These are phyloP conservation scores for Termitomyces bulborhizus DNA, from an alignment of 768 basidiomycete species.

Conservation along the genomic window DNA sequence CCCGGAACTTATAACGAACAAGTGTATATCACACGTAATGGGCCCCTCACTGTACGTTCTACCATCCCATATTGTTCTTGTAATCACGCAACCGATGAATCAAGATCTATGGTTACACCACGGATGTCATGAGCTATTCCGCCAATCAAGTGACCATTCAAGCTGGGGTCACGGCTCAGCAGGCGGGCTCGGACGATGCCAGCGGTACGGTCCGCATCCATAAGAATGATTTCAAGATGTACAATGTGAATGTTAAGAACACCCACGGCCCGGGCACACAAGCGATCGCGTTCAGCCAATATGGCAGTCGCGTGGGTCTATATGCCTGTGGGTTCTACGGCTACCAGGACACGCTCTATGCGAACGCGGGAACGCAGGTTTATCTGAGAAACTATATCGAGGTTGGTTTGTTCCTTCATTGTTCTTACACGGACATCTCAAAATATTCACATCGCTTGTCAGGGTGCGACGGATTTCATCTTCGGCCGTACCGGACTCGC, in stretches of 20 bases:
- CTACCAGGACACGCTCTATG: conserved; percentile 42
- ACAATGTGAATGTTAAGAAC: conserved; percentile 46
- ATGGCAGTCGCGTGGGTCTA: conserved; percentile 37
- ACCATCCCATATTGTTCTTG: not conserved
- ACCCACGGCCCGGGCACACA: conserved; percentile 37
- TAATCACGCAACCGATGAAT: not conserved
- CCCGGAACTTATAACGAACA: conserved; percentile 42
- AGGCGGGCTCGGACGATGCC: conserved; percentile 39
- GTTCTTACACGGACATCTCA: not conserved
- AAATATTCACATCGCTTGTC: not conserved
- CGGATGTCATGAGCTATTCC: conserved; percentile 29
- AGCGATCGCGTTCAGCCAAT: conserved; percentile 45
- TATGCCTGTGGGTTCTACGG: conserved; percentile 43
- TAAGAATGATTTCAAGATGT: conserved; percentile 41
- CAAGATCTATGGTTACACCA: conserved; percentile 40
- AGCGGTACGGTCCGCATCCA: conserved; percentile 44
- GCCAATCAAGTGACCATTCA: conserved; percentile 34
- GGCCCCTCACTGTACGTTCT: conserved; percentile 31
- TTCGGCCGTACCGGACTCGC: conserved; percentile 39
- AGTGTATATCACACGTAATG: conserved; percentile 37
- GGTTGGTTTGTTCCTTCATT: conserved; percentile 17
- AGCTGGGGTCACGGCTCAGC: conserved; percentile 26
- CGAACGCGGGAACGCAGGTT: conserved; percentile 43
- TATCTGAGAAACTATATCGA: conserved; percentile 43
- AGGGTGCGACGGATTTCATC: conserved; percentile 48